Evolutionary conservation across 2,329 filamentous ascomycete genomes (phyloP).

Genomic region (Fusarium siculi): DNA sequence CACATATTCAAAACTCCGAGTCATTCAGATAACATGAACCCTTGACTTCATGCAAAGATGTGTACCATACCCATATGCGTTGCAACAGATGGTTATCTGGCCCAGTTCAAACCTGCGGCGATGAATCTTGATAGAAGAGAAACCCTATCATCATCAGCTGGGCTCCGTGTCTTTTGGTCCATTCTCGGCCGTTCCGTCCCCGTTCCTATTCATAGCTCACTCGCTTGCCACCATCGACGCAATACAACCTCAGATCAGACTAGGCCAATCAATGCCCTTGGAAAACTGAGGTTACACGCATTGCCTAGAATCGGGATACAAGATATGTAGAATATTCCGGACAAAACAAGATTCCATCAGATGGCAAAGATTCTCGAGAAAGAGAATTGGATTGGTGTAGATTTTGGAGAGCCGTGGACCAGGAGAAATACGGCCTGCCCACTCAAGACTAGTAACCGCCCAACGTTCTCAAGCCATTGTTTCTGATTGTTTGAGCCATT

Average conservation of each 20-base stretch:
- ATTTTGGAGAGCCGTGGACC: neutral
- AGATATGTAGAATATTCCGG: neutral
- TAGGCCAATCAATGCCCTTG: constrained; percentile 12
- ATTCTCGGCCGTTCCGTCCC: constrained; percentile 21
- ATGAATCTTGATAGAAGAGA: neutral
- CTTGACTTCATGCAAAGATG: constrained; percentile 35
- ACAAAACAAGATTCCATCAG: neutral
- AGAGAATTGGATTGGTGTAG: neutral
- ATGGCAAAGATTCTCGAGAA: neutral
- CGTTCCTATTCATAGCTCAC: constrained; percentile 36
- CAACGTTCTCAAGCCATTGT: constrained; percentile 26
- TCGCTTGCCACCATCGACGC: constrained; percentile 23
- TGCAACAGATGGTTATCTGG: neutral
- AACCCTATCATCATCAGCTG: neutral
- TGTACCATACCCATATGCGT: neutral
- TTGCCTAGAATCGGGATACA: neutral
- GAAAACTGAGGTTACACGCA: constrained; percentile 9
- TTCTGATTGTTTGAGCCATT: constrained; percentile 23
- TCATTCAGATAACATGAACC: constrained; percentile 12
- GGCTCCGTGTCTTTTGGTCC: neutral
- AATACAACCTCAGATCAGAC: constrained; percentile 29
- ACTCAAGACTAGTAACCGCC: neutral
- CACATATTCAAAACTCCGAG: constrained; percentile 8
- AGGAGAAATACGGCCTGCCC: neutral
- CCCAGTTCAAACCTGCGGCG: neutral